These are phyloP conservation scores for Violaceomyces palustris DNA, from an alignment of 1,284 basidiomycete species.

Conservation along the genomic window DNA sequence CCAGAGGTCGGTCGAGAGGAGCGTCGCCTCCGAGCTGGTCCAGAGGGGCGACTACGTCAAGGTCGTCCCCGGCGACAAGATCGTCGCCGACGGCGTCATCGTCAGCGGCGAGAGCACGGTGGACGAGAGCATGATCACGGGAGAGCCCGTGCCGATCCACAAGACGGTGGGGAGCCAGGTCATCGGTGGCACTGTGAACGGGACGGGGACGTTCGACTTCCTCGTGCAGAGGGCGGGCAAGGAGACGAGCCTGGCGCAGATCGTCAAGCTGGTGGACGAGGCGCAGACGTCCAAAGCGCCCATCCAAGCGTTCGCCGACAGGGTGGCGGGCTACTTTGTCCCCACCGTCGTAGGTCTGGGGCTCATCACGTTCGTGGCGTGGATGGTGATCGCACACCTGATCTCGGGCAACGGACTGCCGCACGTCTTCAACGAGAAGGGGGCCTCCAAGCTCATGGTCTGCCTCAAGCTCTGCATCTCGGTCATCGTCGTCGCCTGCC, in stretches of 20 bases:
- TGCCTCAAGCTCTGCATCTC: conserved; percentile 97
- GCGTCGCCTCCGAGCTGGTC: conserved; percentile 86
- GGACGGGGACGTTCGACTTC: conserved; percentile 92
- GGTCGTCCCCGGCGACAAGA: conserved; percentile 90
- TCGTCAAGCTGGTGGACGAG: conserved; percentile 93
- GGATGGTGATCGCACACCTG: conserved; percentile 70
- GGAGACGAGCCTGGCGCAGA: conserved; percentile 91
- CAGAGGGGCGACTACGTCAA: conserved; percentile 91
- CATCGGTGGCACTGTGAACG: conserved; percentile 96
- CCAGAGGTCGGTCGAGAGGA: conserved; percentile 69
- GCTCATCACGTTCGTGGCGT: conserved; percentile 72
- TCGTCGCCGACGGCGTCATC: conserved; percentile 91
- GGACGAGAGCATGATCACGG: conserved; percentile 96
- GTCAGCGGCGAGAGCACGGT: conserved; percentile 77
- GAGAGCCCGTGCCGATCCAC: conserved; percentile 83
- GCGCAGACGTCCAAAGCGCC: conserved; percentile 97
- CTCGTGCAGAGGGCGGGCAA: conserved; percentile 87
- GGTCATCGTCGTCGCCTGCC: conserved; percentile 96
- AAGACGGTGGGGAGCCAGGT: conserved; percentile 78
- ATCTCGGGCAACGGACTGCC: conserved; percentile 64
- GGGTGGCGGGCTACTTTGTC: conserved; percentile 90
- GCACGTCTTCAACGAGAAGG: conserved; percentile 73
- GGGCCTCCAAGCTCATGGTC: conserved; percentile 78
- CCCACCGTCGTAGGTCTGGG: conserved; percentile 82
- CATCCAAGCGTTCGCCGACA: conserved; percentile 94